Percentiles rank a stretch among this genome's conserved stretches.
Conservation (phyloP, 106 monocot species). For the Hemerocallis citrina region DNA sequence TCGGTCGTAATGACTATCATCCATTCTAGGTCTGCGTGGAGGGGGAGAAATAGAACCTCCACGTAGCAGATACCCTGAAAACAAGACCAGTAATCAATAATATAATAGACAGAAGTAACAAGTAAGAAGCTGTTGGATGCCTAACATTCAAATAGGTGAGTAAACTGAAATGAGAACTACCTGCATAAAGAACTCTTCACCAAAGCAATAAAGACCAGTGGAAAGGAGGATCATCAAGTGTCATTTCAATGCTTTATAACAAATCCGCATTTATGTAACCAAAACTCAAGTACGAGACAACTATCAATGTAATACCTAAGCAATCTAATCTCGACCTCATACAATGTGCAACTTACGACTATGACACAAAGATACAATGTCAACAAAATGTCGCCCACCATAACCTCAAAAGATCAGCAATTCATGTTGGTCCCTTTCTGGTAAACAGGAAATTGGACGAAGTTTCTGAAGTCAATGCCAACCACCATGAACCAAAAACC, state of each 20-base stretch:
- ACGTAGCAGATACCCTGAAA: constrained; percentile 24
- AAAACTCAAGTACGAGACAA: background rate
- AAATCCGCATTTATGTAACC: background rate
- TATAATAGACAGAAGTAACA: background rate
- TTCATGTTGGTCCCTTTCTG: background rate
- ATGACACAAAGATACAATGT: background rate
- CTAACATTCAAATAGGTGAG: background rate
- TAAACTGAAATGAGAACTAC: constrained; percentile 1
- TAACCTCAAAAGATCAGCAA: background rate
- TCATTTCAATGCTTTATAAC: background rate
- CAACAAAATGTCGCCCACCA: background rate
- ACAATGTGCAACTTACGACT: constrained; percentile 5
- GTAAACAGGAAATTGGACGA: background rate
- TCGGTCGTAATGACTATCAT: constrained; percentile 21
- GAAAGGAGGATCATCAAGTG: background rate
- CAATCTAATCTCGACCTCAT: background rate
- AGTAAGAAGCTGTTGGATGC: background rate
- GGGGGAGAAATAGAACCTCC: constrained; percentile 40
- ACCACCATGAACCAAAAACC: background rate
- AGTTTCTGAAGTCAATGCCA: background rate
- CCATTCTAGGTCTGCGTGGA: constrained; percentile 18
- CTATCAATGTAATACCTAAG: background rate
- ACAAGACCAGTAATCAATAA: background rate
- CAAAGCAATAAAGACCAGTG: constrained; percentile 1
- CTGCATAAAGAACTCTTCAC: constrained; percentile 6